Evolutionary conservation across 2,329 filamentous ascomycete species (phyloP).

Genomic region (Phialophora macrospora): DNA sequence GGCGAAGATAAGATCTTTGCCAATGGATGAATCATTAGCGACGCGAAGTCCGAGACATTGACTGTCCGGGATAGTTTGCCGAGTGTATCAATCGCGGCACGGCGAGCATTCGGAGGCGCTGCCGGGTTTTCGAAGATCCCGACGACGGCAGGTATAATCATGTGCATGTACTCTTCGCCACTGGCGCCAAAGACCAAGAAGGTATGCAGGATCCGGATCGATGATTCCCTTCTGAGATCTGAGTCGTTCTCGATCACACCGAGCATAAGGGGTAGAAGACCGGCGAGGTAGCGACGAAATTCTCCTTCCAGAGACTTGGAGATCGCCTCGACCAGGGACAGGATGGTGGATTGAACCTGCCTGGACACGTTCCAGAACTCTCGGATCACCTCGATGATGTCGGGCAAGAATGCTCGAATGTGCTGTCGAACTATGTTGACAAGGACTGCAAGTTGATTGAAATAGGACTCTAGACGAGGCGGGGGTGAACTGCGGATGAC

Average conservation of each 20-base stretch:
- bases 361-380: conserved; percentile 87
- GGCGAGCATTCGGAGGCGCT: conserved; percentile 78
- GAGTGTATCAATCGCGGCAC: conserved; percentile 90
- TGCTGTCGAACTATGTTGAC: conserved; percentile 96
- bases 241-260: conserved; percentile 87
- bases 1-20: conserved; percentile 64
- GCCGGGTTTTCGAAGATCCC: conserved; percentile 88
- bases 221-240: conserved; percentile 75
- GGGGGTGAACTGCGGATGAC: conserved; percentile 83
- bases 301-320: conserved; percentile 92
- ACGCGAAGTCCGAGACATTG: conserved; percentile 95
- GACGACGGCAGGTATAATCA: conserved; percentile 95
- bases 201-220: conserved; percentile 88
- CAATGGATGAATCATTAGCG: conserved; percentile 93
- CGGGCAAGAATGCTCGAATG: conserved; percentile 85
- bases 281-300: conserved; percentile 94
- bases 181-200: conserved; percentile 96
- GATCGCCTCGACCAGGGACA: conserved; percentile 91
- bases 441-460: conserved; percentile 91
- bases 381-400: conserved; percentile 82
- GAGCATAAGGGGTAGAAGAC: conserved; percentile 89
- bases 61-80: conserved; percentile 94
- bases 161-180: conserved; percentile 97
- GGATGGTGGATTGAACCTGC: conserved; percentile 84
- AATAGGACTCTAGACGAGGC: conserved; percentile 88